A percentile compares a stretch with the other conserved stretches of the same genome.
phyloP scores from a whole-genome alignment of 805 yeast genomes.

The Candida chauliodis region DNA sequence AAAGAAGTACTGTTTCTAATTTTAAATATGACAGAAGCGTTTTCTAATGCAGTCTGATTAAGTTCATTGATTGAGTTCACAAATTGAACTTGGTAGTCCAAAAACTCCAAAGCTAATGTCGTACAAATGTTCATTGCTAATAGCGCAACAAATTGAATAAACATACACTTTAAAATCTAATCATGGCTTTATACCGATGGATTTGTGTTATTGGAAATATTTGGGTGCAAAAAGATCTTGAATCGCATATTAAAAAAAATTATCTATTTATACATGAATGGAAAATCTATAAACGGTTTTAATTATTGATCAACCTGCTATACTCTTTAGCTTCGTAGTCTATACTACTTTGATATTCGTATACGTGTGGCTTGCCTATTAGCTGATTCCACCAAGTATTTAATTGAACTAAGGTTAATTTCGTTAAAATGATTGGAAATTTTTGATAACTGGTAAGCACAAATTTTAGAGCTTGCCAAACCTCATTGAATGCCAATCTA shows the following conservation, averaged over 20 bases:
- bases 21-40: constrained; percentile 5
- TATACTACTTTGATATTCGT: constrained; percentile 10
- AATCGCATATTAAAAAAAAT: not conserved
- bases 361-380: constrained; percentile 52
- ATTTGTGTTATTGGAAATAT: too few relatives aligned
- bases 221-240: not conserved
- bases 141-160: not conserved
- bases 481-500: constrained; percentile 47
- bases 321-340: constrained; percentile 10
- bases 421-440: constrained; percentile 63
- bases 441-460: constrained; percentile 62
- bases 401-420: constrained; percentile 44
- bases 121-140: not conserved
- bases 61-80: constrained; percentile 3
- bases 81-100: not conserved
- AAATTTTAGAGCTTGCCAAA: constrained; percentile 60
- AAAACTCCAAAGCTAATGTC: not conserved
- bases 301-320: constrained; percentile 8
- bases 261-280: not conserved
- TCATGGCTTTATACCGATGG: not conserved
- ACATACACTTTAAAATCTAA: not conserved
- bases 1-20: not conserved
- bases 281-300: not conserved
- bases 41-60: not conserved
- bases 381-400: constrained; percentile 69